Evolutionary conservation across 441 rosid species (phyloP), one percentile per base, ranked within the genome.

Genomic region (Daphne laureola): DNA sequence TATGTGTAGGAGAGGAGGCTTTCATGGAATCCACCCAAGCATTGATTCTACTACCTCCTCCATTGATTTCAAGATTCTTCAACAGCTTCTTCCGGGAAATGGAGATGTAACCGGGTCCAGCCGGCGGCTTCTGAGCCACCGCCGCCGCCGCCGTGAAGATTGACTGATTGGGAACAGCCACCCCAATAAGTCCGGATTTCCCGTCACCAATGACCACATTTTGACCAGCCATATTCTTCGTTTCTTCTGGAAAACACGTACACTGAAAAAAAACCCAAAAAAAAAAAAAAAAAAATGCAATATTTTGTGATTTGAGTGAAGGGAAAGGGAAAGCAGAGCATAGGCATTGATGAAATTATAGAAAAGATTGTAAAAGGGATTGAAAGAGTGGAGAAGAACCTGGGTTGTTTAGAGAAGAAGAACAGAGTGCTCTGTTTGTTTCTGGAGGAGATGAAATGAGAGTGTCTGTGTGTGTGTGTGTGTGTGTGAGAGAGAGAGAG

Each of bases 21-120:
- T 70, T 72, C 95, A 87, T 90, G 40, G 96, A 90, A 42, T 90
- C 96, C 5, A 87, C 87, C 96, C 90, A 85, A 17, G 87, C 69
- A 63, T 70, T 84, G 56, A 83, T 62, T 68, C 92, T 87, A 9
- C 1, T 4, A 42, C 74, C 70, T 12, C 79, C 84, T 14, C 78
- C 75, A 63, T 63, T 79, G 68, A 84, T 78, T 52, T 91, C 98
- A 15, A 84, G 78, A 63, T 80, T 78, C 59, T 73, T 78, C 41
- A 88, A 67, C 38, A 81, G 57, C 40, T 77, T 69, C 67, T 79
- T 78, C 65, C 67, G 76, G 0, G 86, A 83, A 11, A 83, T 52
- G 58, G 83, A 68, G 71, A 81, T 54, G 69, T 38, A 67, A 5
- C 84, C 76, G n/a, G 87, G 90, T 0, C 71, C 75, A n/a, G 79